Conservation (phyloP, 768 basidiomycete genomes). For the Sarcodon aspratus region DNA sequence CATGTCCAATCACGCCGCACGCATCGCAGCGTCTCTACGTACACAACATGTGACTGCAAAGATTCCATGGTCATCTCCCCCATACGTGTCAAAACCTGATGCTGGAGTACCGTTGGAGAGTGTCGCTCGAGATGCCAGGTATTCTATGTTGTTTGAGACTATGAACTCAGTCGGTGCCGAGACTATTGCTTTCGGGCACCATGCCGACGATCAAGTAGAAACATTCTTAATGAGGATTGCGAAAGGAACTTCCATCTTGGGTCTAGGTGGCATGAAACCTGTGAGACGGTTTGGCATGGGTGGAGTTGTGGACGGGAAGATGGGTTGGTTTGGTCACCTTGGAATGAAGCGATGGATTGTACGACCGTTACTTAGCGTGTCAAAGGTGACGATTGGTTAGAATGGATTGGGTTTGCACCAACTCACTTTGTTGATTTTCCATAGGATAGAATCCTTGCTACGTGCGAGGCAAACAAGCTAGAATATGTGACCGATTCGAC, state of each 20-base stretch:
- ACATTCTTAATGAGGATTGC: constrained; percentile 64
- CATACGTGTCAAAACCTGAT: constrained; percentile 37
- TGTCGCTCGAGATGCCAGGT: constrained; percentile 48
- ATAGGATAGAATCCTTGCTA: constrained; percentile 72
- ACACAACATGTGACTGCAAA: constrained; percentile 33
- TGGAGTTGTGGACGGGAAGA: constrained; percentile 8
- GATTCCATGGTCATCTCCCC: constrained; percentile 46
- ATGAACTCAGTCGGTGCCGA: constrained; percentile 28
- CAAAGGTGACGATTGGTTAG: constrained; percentile 39
- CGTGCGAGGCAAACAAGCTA: constrained; percentile 52
- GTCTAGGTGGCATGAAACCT: constrained; percentile 57
- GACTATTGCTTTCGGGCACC: constrained; percentile 59
- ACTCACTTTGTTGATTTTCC: constrained; percentile 1
- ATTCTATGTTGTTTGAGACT: constrained; percentile 33
- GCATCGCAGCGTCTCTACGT: constrained; percentile 28
- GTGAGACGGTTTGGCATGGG: constrained; percentile 79
- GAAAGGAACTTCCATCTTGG: constrained; percentile 41
- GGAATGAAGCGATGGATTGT: constrained; percentile 64
- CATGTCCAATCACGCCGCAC: constrained; percentile 43
- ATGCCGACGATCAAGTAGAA: constrained; percentile 78
- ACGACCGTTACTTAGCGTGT: constrained; percentile 55
- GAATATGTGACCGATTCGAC: constrained; percentile 57
- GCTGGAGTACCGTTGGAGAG: constrained; percentile 35
- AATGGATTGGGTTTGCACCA: not conserved
- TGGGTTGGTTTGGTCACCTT: constrained; percentile 33